A percentile compares a stretch with the other conserved stretches of the same genome.
phyloP scores from a whole-genome alignment of 768 basidiomycete species.

The Lyophyllum semitale region DNA sequence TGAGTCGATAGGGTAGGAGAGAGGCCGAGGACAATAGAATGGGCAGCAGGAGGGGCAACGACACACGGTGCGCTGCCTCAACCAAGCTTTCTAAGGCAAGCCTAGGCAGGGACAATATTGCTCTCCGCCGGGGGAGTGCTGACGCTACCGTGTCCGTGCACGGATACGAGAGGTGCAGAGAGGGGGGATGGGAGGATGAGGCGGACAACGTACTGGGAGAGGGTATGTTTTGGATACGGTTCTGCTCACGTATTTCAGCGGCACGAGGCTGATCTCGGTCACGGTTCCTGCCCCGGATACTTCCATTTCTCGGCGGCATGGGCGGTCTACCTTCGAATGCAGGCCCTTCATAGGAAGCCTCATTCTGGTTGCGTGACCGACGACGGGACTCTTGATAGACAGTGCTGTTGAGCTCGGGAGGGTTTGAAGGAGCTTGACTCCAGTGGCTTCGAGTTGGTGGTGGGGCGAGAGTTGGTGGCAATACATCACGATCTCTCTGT shows the following conservation, averaged over 20 bases:
- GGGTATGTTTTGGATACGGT: conserved; percentile 36
- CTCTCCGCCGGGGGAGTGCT: conserved; percentile 21
- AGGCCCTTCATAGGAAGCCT: conserved; percentile 10
- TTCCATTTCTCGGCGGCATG: conserved; percentile 23
- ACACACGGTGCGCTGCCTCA: conserved; percentile 28
- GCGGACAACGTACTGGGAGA: conserved; percentile 67
- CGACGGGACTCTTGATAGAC: conserved; percentile 21
- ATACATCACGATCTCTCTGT: conserved; percentile 27
- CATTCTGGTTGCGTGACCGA: conserved; percentile 10
- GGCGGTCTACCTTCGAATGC: conserved; percentile 23
- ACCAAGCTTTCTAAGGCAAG: conserved; percentile 18
- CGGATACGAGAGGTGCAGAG: conserved; percentile 38
- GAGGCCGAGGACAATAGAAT: conserved; percentile 28
- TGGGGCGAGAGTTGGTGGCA: conserved; percentile 17
- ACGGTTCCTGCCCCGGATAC: conserved; percentile 27
- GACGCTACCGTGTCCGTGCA: conserved; percentile 32
- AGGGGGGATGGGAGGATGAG: conserved; percentile 45
- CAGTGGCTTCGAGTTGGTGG: conserved; percentile 27
- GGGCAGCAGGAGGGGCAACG: conserved; percentile 20
- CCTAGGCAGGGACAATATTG: conserved; percentile 16
- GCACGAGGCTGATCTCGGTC: conserved; percentile 29
- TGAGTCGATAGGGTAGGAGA: conserved; percentile 34
- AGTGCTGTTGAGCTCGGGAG: conserved; percentile 21
- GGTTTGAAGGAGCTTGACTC: conserved; percentile 20
- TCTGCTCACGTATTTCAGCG: conserved; percentile 27